Base-by-base conservation (phyloP, 495 filamentous ascomycete species). In the Tetracladium marchalianum region DNA sequence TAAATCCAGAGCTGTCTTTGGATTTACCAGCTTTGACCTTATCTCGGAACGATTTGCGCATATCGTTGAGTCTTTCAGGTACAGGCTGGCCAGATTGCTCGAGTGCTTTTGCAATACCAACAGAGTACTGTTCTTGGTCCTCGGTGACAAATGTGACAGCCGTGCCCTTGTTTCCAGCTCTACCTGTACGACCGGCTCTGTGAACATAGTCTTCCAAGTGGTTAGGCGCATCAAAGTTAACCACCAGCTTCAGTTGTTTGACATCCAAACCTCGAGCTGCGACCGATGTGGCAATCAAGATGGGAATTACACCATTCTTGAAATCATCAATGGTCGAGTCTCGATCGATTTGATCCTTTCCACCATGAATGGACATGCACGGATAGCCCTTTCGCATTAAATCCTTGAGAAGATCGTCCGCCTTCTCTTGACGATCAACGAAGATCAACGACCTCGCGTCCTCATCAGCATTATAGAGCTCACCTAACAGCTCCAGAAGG, bases 181-280 rank as follows among this genome's bases (percentile, higher is more conserved):
- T 80, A 5, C 93, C 93, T 8, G 93, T 99, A 48, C 93, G 80
- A 41, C 93, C 93, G 44, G 85, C 87, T 54, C 93, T 85, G 61
- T 99, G 93, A 9, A 99, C 90, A 57, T 99, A 99, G 59, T 99
- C 93, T 65, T 99, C 93, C 31, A 94, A 68, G 65, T 99, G 93
- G 59, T 94, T 95, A 3, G 93, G 93, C 4, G 85, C 84, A 62
- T 99, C 93, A 59, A 89, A 99, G 55, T 99, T 99, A 58, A 99
- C 80, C 16, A 99, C 93, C 13, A 97, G 70, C 62, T 94, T 95
- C 19, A 99, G 69, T 62, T 97, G 88, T 63, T 96, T 95, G 34
- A 99, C 90, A 60, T 99, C 93, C 19, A 99, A 66, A 12, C 93
- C 93, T 56, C 93, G 83, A 35, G 93, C 93, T 4, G 93, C 93